Base-by-base conservation (phyloP, 129 eudicot genomes). In the Arctium minus region DNA sequence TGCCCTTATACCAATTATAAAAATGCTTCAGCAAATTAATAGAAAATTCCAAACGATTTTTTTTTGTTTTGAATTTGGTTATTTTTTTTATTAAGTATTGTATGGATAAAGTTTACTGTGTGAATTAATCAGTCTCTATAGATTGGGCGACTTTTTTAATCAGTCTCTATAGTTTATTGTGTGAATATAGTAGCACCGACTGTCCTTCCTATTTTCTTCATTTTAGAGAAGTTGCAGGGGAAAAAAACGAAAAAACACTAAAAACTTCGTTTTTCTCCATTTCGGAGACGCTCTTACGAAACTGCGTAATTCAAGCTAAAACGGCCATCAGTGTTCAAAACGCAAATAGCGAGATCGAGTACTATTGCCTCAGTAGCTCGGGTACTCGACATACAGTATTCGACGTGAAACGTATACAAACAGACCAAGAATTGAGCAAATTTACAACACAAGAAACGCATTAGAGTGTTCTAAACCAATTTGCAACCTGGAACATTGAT, bases 401-500 rank as follows among this genome's bases (percentile, higher is more conserved):
- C 36, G 35, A 73, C 44, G 36, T 27, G 40, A 39, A 73, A 42
- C 33, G 44, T 40, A 29, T 22, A 73, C 77, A 40, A 11, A 40
- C 18, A 22, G 40, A 40, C 56, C 29, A 72, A 50, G 40, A 12
- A 35, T 80, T 60, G 39, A 27, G 38, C 2, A 48, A 72, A 80
- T 80, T 22, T 50, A 70, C 77, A 70, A 18, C 6, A 70, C 83
- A 79, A 42, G 11, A 44, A 70, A 48, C 17, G 27, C 32, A 31
- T 2, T 30, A 29, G 18, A 29, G 33, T n/a, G 64, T 72, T 62
- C 80, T 84, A 84, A 35, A 17, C 36, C 80, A 84, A 74, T 56
- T 81, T 91, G 88, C 87, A 80, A 42, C 95, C 92, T 0, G 91
- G 95, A 79, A 89, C 92, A 72, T 89, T 88, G 39, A 89, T 91